Base-by-base conservation (phyloP, 129 eudicot species). In the Chrysanthemum seticuspe region DNA sequence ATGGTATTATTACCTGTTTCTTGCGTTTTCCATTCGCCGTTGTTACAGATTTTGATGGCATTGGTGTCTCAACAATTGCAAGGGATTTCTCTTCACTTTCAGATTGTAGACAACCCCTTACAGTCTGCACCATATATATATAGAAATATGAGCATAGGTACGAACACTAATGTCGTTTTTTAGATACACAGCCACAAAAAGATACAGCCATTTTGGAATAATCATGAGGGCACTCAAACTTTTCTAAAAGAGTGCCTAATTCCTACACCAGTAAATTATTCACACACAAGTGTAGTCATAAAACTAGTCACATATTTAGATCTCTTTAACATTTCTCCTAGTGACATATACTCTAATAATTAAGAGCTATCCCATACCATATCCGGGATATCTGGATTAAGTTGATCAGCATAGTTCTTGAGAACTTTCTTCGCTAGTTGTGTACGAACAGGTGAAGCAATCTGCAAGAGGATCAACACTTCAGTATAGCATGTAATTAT, bases 351-450 rank as follows among this genome's bases (percentile, higher is more conserved):
- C 45, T 36, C 45, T 6, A 36, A 36, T 36, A 7, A 36, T 36
- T 36, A 36, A 5, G 45, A 36, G 45, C 9, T 78, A 18, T 66
- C 50, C 5, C 8, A 31, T 31, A 81, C 67, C 50, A 70, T 68
- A 15, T 65, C 70, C 0, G 64, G 71, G 29, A 81, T n/a, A 65
- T 45, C 75, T 14, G 69, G 69, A 69, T 67, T 48, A 19, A 81
- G 81, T 34, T 70, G 58, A 61, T 45, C 65, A 62, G 81, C 67
- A 66, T 80, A 80, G 55, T 54, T 78, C 60, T 62, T 78, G 15
- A 84, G 31, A 21, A 84, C 81, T 61, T 71, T 78, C 45, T 68
- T 68, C 40, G 83, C 88, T 67, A 84, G 71, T 55, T 77, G 73
- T 77, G 80, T 80, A 29, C 83, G 40, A 56, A 55, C 44, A 71